Evolutionary conservation across 345 rosid species (phyloP).

Genomic region (Eucalyptus pauciflora): DNA sequence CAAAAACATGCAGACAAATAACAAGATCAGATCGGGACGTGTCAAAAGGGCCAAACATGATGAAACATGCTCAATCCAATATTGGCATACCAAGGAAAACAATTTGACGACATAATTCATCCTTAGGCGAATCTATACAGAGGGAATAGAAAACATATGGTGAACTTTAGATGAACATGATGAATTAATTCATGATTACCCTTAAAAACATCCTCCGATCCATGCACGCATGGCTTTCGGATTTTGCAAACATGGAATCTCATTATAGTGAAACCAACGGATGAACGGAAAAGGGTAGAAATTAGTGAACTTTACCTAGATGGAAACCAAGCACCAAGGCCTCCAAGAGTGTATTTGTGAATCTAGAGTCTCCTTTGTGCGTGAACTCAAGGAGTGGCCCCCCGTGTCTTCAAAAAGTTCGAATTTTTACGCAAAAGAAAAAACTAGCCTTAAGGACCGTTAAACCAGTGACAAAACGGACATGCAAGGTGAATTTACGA

Average conservation of each 20-base stretch:
- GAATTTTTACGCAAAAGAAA: not conserved
- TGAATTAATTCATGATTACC: not conserved
- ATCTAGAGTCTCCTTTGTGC: not conserved
- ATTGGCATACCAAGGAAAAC: not conserved
- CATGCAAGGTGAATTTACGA: not conserved
- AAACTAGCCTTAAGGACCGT: not conserved
- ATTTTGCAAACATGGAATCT: not conserved
- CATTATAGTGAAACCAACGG: not conserved
- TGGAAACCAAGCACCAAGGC: not conserved
- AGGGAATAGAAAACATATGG: no score
- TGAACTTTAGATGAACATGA: no score
- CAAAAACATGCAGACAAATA: not conserved
- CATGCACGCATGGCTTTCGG: not conserved
- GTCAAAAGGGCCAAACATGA: rapidly evolving
- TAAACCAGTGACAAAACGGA: not conserved
- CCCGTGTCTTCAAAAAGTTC: not conserved
- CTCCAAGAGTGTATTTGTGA: not conserved
- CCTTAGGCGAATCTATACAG: rapidly evolving
- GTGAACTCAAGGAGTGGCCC: not conserved
- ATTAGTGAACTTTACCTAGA: not conserved
- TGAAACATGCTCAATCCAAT: not conserved
- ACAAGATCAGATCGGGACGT: rapidly evolving
- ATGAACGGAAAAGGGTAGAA: not conserved
- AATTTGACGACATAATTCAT: not conserved
- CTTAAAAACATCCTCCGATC: no score